Conservation (phyloP, 2,329 filamentous ascomycete genomes). For the Colletotrichum cuscutae region DNA sequence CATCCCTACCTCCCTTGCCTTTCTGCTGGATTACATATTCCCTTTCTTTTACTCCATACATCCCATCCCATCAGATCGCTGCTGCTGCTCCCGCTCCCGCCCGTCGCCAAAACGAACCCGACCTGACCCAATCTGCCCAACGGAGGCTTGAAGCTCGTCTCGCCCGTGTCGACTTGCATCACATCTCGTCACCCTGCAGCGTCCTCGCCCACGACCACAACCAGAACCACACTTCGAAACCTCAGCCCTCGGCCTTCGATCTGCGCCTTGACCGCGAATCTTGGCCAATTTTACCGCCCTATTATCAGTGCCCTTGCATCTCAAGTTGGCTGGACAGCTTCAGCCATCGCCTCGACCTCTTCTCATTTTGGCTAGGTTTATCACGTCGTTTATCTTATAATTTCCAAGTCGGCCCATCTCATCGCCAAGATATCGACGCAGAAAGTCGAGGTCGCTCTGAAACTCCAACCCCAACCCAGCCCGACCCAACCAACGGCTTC, state of each 20-base stretch:
- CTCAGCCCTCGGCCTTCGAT: background rate
- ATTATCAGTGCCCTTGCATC: background rate
- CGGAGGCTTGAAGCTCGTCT: constrained; percentile 1
- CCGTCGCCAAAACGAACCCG: constrained; percentile 33
- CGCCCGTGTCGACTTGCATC: background rate
- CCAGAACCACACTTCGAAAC: background rate
- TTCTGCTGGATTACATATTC: background rate
- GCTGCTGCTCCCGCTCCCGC: constrained; percentile 36
- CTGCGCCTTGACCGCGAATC: background rate
- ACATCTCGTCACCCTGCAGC: constrained; percentile 26
- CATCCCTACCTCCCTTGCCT: background rate
- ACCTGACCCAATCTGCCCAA: constrained; percentile 27
- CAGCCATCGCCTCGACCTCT: background rate
- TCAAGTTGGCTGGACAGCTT: background rate
- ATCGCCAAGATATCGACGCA: constrained; percentile 11
- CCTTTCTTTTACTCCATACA: constrained; percentile 19
- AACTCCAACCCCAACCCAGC: constrained; percentile 16
- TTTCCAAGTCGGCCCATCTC: background rate
- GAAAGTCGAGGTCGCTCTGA: constrained; percentile 2
- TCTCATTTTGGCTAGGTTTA: background rate
- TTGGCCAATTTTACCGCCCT: background rate
- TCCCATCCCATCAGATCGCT: constrained; percentile 34
- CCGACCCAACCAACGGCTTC: constrained; percentile 32
- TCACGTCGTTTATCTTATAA: background rate
- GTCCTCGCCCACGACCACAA: background rate